phyloP scores from a whole-genome alignment of 2,329 filamentous ascomycete species.

The Colletotrichum aenigma region DNA sequence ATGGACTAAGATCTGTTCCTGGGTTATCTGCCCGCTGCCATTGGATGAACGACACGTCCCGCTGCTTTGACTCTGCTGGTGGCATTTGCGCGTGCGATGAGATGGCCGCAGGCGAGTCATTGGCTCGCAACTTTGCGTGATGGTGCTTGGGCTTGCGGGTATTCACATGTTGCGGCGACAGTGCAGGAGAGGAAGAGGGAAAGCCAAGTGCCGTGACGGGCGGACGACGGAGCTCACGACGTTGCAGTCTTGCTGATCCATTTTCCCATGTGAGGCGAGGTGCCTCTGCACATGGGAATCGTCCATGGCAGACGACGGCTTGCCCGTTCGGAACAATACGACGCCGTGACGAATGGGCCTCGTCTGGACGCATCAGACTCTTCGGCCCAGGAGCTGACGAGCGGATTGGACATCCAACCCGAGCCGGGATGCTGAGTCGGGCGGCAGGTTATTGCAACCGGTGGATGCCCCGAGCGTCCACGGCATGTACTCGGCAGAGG shows the following conservation, averaged over 20 bases:
- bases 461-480: not conserved
- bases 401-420: not conserved
- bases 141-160: not conserved
- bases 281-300: not conserved
- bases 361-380: not conserved
- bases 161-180: not conserved
- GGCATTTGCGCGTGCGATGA: not conserved
- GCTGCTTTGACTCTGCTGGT: not conserved
- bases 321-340: not conserved
- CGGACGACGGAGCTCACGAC: not conserved
- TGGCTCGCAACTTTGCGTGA: not conserved
- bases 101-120: conserved; percentile 1
- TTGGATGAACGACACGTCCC: conserved; percentile 6
- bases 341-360: not conserved
- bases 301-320: not conserved
- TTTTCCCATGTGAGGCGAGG: not conserved
- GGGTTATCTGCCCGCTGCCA: not conserved
- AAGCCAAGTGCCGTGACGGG: not conserved
- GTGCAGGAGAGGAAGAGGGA: not conserved
- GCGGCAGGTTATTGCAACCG: not conserved
- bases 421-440: not conserved
- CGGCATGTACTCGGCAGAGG: not conserved
- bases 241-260: not conserved
- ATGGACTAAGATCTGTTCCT: not conserved
- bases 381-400: not conserved